Base-by-base conservation (phyloP, 2,329 filamentous ascomycete genomes). In the Stachybotrys chartarum region DNA sequence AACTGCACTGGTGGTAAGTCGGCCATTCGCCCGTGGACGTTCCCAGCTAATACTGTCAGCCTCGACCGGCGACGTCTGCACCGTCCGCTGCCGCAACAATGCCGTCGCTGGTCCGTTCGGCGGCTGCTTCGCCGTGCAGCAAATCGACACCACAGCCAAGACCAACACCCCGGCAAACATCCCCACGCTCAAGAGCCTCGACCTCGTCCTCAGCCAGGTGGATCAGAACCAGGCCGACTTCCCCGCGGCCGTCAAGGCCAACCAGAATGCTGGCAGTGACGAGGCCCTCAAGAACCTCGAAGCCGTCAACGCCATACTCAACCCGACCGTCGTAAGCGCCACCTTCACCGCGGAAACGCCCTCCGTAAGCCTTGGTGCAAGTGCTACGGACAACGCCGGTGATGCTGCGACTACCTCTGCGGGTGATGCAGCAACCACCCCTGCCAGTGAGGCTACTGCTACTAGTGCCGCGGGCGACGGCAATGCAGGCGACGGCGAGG, bases 61-160 rank as follows among this genome's bases (percentile, higher is more conserved):
- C 7, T 81, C 81, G 0, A 81, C 80, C 1, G 83, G 83, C 48
- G 78, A 82, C 54, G 63, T 83, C 45, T 83, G 80, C 72, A 84
- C 81, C 1, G 73, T 84, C 18, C 77, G 82, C 42, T 84, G 82
- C 72, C 74, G 80, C 18, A 85, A 85, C 71, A 80, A 77, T 55
- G 79, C 80, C 5, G 67, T 77, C 4, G 79, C 79, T 10, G 80
- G 80, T 5, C 80, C 80, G 12, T 84, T 84, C 55, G 78, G 79
- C 45, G 77, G 81, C 52, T 85, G 82, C 68, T 78, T 84, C 64
- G 70, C 80, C 2, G 75, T 84, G 17, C 77, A 83, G 65, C 82
- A 85, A 63, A 69, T 70, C 32, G 81, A 83, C 24, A 58, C 62
- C 1, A 61, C 66, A 0, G 56, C 73, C 50, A 74, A 66, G 51